Conservation (phyloP, 2,329 filamentous ascomycete species). For the Paecilomyces dactylethromorphus region DNA sequence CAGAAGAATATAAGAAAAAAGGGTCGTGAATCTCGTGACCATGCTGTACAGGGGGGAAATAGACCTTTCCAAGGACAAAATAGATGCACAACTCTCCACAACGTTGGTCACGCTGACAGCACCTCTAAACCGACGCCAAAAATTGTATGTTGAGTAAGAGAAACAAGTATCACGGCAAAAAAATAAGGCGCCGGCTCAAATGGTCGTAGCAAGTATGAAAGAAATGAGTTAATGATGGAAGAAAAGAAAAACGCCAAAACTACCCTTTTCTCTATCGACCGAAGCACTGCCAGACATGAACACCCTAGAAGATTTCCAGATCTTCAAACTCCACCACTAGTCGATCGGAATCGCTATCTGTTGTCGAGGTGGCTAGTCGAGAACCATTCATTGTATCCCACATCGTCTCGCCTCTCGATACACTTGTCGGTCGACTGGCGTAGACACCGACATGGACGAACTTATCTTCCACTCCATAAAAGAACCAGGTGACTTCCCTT, state of each 20-base stretch:
- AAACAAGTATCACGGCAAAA: not conserved
- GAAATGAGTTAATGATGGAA: conserved; percentile 1
- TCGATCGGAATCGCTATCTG: conserved; percentile 25
- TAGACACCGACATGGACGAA: conserved; percentile 53
- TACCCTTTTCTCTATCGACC: not conserved
- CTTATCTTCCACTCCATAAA: conserved; percentile 54
- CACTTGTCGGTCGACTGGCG: conserved; percentile 49
- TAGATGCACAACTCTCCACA: not conserved
- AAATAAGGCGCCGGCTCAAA: not conserved
- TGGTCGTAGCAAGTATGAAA: not conserved
- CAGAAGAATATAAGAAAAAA: not conserved
- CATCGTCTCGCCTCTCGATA: conserved; percentile 32
- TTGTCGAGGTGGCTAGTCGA: conserved; percentile 14
- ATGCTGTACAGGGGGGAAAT: not conserved
- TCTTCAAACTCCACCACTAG: conserved; percentile 47
- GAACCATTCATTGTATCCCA: conserved; percentile 32
- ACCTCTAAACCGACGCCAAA: not conserved
- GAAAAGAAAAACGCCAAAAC: conserved; percentile 1
- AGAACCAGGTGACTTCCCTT: conserved; percentile 56
- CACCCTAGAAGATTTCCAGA: conserved; percentile 41
- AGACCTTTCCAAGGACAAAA: conserved; percentile 1
- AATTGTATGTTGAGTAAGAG: conserved; percentile 1
- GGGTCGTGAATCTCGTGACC: not conserved
- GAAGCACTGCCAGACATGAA: not conserved
- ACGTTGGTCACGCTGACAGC: not conserved